phyloP scores from a whole-genome alignment of 139 green algal genomes.

The Nannochloris sp. region DNA sequence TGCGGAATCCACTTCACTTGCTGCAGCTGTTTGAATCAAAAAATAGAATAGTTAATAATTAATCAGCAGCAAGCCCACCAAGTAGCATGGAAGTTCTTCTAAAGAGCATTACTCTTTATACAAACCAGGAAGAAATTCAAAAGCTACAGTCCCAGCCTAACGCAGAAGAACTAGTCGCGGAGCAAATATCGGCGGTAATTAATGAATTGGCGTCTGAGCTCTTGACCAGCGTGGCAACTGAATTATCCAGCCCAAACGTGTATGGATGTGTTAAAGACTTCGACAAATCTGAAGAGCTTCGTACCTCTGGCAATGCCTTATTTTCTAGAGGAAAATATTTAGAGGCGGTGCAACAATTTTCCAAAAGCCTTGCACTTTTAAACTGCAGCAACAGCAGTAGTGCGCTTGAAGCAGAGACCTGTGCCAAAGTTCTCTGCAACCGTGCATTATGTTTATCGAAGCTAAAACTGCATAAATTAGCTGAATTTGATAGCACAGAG shows the following conservation, averaged over 20 bases:
- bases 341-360: constrained; percentile 4
- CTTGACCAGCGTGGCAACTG: neutral
- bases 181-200: neutral
- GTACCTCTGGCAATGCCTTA: neutral
- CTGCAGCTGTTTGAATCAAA: no score
- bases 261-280: constrained; percentile 14
- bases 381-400: neutral
- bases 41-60: no score
- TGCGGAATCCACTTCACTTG: no score
- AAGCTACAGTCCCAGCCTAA: neutral
- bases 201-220: neutral
- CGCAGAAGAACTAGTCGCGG: neutral
- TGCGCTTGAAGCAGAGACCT: neutral
- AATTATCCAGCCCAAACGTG: neutral
- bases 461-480: neutral
- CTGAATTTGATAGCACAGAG: neutral
- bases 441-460: constrained; percentile 13
- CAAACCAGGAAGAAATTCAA: neutral
- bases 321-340: neutral
- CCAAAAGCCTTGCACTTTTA: constrained; percentile 5
- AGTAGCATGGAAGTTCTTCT: neutral
- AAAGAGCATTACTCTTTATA: neutral
- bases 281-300: neutral
- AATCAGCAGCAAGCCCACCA: no score
- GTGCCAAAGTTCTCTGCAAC: constrained; percentile 24